These are phyloP conservation scores for Cladobotryum protrusum DNA, from an alignment of 2,329 filamentous ascomycete genomes.

Conservation along the genomic window DNA sequence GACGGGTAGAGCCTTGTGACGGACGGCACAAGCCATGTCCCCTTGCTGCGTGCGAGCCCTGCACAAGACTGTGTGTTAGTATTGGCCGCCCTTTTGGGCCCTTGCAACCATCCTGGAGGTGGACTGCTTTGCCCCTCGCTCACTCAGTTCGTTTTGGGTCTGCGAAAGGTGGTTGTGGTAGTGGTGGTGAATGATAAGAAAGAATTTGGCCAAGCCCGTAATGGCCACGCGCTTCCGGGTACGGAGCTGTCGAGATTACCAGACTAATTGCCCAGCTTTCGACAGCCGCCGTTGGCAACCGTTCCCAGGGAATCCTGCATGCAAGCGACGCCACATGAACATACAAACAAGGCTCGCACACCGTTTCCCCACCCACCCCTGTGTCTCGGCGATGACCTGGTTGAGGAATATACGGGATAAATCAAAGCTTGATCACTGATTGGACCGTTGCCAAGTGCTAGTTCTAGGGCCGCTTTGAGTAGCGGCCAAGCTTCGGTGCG, in stretches of 20 bases:
- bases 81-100: neutral
- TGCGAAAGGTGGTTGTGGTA: no score
- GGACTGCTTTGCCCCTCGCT: no score
- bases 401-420: slow-evolving; percentile 5
- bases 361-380: slow-evolving; percentile 19
- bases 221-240: no score
- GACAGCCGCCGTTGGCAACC: neutral
- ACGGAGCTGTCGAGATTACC: no score
- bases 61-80: neutral
- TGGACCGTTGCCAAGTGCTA: slow-evolving; percentile 14
- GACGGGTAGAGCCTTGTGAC: slow-evolving; percentile 31
- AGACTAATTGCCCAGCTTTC: neutral
- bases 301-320: neutral
- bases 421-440: slow-evolving; percentile 16
- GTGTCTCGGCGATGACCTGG: slow-evolving; percentile 20
- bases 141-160: no score
- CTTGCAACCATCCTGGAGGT: neutral
- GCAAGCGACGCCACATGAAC: neutral
- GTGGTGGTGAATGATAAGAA: no score
- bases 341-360: slow-evolving; percentile 1
- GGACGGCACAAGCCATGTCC: slow-evolving; percentile 15
- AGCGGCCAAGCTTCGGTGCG: slow-evolving; percentile 21
- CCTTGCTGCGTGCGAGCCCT: neutral
- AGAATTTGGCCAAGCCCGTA: no score
- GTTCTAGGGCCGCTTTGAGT: slow-evolving; percentile 18